Evolutionary conservation across 2,329 filamentous ascomycete species (phyloP).

Genomic region (Tolypocladium pustulatum): DNA sequence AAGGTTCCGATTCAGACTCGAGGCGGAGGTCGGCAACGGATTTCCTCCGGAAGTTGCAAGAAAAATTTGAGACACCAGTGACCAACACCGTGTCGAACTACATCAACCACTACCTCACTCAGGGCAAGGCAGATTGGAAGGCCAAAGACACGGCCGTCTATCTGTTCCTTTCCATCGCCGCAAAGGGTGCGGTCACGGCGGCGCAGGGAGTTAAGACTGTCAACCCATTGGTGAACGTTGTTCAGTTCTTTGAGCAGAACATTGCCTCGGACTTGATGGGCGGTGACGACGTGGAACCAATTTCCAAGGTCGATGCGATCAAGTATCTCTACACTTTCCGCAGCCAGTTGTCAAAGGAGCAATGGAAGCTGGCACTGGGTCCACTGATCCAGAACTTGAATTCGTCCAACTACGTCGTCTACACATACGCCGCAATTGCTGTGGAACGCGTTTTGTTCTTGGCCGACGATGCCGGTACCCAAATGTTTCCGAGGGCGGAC

Average conservation of each 20-base stretch:
- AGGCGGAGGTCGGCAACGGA: slow-evolving; percentile 86
- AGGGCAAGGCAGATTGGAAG: slow-evolving; percentile 80
- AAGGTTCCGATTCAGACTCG: slow-evolving; percentile 94
- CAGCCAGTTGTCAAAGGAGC: slow-evolving; percentile 81
- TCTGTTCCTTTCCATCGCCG: slow-evolving; percentile 86
- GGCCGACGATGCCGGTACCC: slow-evolving; percentile 61
- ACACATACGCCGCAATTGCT: slow-evolving; percentile 93
- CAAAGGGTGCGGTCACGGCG: slow-evolving; percentile 79
- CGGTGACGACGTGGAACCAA: slow-evolving; percentile 60
- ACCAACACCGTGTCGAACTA: slow-evolving; percentile 82
- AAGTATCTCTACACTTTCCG: slow-evolving; percentile 97
- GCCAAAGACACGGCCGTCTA: slow-evolving; percentile 98
- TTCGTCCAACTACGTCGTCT: slow-evolving; percentile 88
- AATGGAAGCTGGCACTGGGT: slow-evolving; percentile 85
- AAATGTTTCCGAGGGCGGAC: slow-evolving; percentile 69
- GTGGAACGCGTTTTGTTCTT: slow-evolving; percentile 89
- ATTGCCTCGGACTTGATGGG: slow-evolving; percentile 79
- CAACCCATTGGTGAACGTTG: slow-evolving; percentile 77
- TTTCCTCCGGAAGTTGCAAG: slow-evolving; percentile 80
- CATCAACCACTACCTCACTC: slow-evolving; percentile 75
- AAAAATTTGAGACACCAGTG: slow-evolving; percentile 77
- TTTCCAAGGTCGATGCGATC: slow-evolving; percentile 94
- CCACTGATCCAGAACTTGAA: slow-evolving; percentile 85
- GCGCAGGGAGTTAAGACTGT: slow-evolving; percentile 85
- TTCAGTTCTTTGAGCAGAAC: slow-evolving; percentile 90